A percentile compares a stretch with the other conserved stretches of the same genome.
phyloP scores from a whole-genome alignment of 306 rosid genomes.

The Glycine tomentella region DNA sequence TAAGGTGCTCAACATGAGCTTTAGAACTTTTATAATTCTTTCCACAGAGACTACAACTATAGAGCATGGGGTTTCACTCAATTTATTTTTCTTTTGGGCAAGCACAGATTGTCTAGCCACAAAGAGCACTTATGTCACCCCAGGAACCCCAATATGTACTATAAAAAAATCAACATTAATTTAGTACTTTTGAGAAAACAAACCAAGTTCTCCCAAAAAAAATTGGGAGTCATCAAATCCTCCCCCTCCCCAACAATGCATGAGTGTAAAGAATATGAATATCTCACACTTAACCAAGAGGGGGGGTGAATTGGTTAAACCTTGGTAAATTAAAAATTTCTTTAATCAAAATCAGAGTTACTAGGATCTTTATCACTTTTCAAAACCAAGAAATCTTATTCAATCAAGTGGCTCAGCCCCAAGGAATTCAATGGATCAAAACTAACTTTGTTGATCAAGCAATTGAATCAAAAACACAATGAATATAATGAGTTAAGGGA shows the following conservation, averaged over 20 bases:
- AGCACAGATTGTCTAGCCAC: conserved; percentile 76
- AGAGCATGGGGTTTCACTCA: conserved; percentile 81
- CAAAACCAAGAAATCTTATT: too few species aligned
- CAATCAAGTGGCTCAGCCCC: too few species aligned
- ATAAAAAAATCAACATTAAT: background rate
- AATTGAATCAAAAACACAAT: too few species aligned
- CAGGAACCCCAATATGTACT: conserved; percentile 83
- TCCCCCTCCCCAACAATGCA: background rate
- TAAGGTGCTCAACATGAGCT: conserved; percentile 93
- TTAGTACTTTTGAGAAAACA: background rate
- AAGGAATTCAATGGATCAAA: too few species aligned
- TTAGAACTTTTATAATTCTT: conserved; percentile 84
- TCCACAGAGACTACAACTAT: conserved; percentile 90
- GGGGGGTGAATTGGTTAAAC: too few species aligned
- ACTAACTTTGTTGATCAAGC: too few species aligned
- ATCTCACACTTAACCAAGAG: too few species aligned
- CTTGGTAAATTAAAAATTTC: too few species aligned
- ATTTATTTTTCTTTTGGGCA: conserved; percentile 63
- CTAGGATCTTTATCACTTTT: too few species aligned
- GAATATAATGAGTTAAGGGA: too few species aligned
- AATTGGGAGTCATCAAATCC: background rate
- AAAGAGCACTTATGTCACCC: conserved; percentile 88
- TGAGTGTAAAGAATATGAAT: too few species aligned
- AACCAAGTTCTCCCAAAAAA: conserved; percentile 17
- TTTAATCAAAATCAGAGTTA: too few species aligned